These are phyloP conservation scores for Debaryomyces psychrophilus DNA, from an alignment of 1,139 yeast genomes.

Conservation along the genomic window DNA sequence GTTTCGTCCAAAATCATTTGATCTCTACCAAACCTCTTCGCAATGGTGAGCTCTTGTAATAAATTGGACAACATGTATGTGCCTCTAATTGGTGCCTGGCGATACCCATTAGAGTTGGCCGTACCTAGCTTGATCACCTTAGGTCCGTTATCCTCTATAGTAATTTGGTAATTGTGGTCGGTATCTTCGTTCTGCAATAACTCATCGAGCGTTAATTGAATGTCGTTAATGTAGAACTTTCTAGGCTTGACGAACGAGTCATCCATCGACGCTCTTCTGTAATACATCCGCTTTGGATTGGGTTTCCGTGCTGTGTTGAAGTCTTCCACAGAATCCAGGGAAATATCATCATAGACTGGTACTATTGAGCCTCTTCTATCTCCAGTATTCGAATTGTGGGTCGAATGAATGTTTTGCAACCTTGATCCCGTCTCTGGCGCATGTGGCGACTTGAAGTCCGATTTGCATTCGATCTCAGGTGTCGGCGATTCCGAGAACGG, in stretches of 20 bases:
- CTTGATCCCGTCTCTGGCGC: background rate
- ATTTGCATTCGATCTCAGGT: slow-evolving; percentile 5
- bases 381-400: background rate
- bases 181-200: slow-evolving; percentile 82
- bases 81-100: slow-evolving; percentile 75
- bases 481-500: slow-evolving; percentile 11
- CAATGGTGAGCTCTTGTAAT: slow-evolving; percentile 87
- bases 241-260: slow-evolving; percentile 50
- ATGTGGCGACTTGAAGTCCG: background rate
- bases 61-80: slow-evolving; percentile 89
- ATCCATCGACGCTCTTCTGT: slow-evolving; percentile 70
- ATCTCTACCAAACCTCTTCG: slow-evolving; percentile 76
- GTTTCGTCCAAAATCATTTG: slow-evolving; percentile 82
- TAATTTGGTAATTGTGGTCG: slow-evolving; percentile 82
- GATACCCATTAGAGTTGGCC: slow-evolving; percentile 79
- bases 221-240: slow-evolving; percentile 73
- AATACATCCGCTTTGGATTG: slow-evolving; percentile 18
- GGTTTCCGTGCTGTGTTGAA: slow-evolving; percentile 4
- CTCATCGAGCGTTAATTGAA: slow-evolving; percentile 71
- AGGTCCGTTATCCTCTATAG: slow-evolving; percentile 94
- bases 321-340: slow-evolving; percentile 18
- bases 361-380: slow-evolving; percentile 36
- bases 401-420: background rate
- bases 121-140: slow-evolving; percentile 84
- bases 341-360: slow-evolving; percentile 32